Evolutionary conservation across 2,329 filamentous ascomycete species (phyloP), one percentile per base, ranked within the genome.

Genomic region (Clonostachys rosea): DNA sequence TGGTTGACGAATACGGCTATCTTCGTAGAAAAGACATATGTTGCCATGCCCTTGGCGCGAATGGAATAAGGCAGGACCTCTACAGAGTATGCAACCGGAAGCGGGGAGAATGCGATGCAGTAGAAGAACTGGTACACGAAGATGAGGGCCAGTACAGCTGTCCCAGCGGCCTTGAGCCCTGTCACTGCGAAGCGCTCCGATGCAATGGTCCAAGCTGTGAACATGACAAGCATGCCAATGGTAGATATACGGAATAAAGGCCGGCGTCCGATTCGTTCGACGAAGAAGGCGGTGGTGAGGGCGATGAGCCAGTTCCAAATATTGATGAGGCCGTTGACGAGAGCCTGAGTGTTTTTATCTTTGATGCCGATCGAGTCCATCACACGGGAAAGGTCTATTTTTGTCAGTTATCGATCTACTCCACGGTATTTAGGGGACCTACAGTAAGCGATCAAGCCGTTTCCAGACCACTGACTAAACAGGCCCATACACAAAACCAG

Each of bases 41-140:
- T 54, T 0, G 55, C 58, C 54, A 79, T 71, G 52, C 78, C 76
- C 49, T 75, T 75, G 7, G 74, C 71, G 9, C 76, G 70, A 43
- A 75, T 70, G 1, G 70, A 67, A 54, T 71, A 81, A 1, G 76
- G 76, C 50, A 78, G 74, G 1, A 80, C 56, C 50, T 81, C 77
- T 18, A 78, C 66, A 0, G 79, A 68, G 60, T 78, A 80, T 6
- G 74, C 59, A 30, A 55, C 57, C 0, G 74, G 75, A 17, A 80
- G 64, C 3, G 76, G 71, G 43, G 78, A 79, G 59, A 78, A 78
- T 9, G 73, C 76, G 42, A 79, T 68, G 52, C 78, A 78, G 60
- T 79, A 80, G 53, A 67, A 68, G 7, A 74, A 68, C 9, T 70
- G 58, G 43, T 61, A 67, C 1, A 66, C 40, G 41, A 67, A 68